Evolutionary conservation across 805 yeast genomes (phyloP).

Genomic region (Lipomyces yamadae): DNA sequence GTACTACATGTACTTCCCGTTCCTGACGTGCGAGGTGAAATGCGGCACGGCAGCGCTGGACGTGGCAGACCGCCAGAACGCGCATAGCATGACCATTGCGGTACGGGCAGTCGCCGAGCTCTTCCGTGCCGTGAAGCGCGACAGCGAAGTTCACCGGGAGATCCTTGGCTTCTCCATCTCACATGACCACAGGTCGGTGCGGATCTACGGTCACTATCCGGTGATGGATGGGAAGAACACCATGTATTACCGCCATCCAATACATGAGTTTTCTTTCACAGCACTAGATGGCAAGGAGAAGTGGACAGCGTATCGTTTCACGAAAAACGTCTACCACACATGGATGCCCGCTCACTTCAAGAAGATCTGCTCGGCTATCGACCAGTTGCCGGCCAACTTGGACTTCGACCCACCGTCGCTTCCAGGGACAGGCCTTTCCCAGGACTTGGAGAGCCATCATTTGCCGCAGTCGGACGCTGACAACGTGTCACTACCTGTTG

Average conservation of each 20-base stretch:
- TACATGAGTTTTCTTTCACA: neutral
- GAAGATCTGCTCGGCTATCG: neutral
- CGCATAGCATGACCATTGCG: neutral
- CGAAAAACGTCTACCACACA: neutral
- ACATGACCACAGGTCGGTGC: conserved; percentile 1
- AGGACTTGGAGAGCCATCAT: neutral
- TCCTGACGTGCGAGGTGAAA: neutral
- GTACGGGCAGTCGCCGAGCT: neutral
- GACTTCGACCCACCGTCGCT: neutral
- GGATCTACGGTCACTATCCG: neutral
- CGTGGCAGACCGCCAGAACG: conserved; percentile 1
- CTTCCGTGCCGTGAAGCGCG: neutral
- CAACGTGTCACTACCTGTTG: neutral
- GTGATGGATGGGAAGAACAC: conserved; percentile 1
- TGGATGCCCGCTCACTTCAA: neutral
- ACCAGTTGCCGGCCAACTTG: neutral
- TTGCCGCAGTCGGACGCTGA: conserved; percentile 1
- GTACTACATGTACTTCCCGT: neutral
- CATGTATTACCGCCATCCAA: neutral
- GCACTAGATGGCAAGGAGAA: neutral
- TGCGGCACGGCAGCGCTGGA: neutral
- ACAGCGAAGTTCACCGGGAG: conserved; percentile 1
- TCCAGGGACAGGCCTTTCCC: neutral
- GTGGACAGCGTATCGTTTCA: neutral
- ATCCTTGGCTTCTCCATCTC: conserved; percentile 1